Percentiles rank a stretch among this genome's conserved stretches.
phyloP scores from a whole-genome alignment of 768 basidiomycete genomes.

The Agaricus subrufescens region DNA sequence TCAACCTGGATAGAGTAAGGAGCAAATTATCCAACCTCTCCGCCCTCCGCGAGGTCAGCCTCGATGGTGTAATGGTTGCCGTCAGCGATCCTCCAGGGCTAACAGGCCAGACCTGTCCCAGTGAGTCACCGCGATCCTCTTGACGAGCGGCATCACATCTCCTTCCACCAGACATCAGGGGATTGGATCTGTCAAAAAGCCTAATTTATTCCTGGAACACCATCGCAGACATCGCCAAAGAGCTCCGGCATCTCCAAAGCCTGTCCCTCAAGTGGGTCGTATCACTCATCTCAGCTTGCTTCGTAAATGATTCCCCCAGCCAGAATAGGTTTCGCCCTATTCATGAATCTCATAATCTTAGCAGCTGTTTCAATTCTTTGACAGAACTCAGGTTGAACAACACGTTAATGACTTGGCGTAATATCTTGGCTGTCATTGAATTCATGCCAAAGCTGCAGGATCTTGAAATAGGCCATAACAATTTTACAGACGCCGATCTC shows the following conservation, averaged over 20 bases:
- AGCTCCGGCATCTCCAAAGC: slow-evolving; percentile 57
- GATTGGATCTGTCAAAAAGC: slow-evolving; percentile 76
- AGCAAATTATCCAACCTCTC: slow-evolving; percentile 61
- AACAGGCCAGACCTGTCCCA: slow-evolving; percentile 58
- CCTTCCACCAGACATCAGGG: slow-evolving; percentile 54
- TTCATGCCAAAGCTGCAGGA: slow-evolving; percentile 50
- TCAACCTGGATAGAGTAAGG: slow-evolving; percentile 75
- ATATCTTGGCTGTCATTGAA: slow-evolving; percentile 46
- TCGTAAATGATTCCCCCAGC: slow-evolving; percentile 34
- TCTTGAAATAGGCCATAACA: slow-evolving; percentile 73
- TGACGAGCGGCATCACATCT: slow-evolving; percentile 5
- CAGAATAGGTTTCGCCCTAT: slow-evolving; percentile 58
- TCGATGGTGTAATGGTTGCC: slow-evolving; percentile 66
- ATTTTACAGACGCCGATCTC: slow-evolving; percentile 32
- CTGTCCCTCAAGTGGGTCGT: slow-evolving; percentile 74
- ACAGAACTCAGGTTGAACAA: slow-evolving; percentile 70
- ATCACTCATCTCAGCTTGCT: slow-evolving; percentile 7
- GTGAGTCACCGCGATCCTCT: slow-evolving; percentile 36
- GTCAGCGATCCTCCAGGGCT: slow-evolving; percentile 41
- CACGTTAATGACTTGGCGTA: slow-evolving; percentile 69
- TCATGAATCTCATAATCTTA: slow-evolving; percentile 22
- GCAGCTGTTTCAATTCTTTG: slow-evolving; percentile 44
- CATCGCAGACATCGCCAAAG: slow-evolving; percentile 56
- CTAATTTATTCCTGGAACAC: slow-evolving; percentile 69
- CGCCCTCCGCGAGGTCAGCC: slow-evolving; percentile 71